A percentile compares a stretch with the other conserved stretches of the same genome.
These are phyloP conservation scores for Aureobasidium uvarum DNA, from an alignment of 2,329 filamentous ascomycete genomes.

Conservation along the genomic window DNA sequence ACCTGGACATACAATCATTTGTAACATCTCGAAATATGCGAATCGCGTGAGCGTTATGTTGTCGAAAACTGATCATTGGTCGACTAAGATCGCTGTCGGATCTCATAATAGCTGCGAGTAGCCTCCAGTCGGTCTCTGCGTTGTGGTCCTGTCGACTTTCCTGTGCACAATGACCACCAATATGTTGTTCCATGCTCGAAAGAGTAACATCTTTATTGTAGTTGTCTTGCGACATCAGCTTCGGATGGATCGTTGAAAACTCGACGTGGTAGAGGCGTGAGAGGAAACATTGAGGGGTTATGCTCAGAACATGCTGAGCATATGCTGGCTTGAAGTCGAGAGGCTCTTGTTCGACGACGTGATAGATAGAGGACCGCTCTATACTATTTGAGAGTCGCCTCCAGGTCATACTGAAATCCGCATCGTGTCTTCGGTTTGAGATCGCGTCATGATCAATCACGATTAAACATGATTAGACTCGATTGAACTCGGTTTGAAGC, in stretches of 20 bases:
- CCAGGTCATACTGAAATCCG: background rate
- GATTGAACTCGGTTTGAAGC: background rate
- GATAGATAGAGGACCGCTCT: background rate
- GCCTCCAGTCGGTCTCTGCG: background rate
- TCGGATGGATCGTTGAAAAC: background rate
- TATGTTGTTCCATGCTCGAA: background rate
- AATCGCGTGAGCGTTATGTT: background rate
- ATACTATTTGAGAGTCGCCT: background rate
- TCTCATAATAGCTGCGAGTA: background rate
- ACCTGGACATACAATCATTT: background rate
- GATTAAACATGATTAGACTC: no score
- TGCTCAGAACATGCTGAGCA: background rate
- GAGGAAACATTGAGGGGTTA: background rate
- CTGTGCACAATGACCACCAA: background rate
- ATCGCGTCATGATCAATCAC: no score
- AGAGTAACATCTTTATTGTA: background rate
- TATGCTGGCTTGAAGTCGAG: background rate
- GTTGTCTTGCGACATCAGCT: background rate
- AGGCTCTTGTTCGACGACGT: background rate
- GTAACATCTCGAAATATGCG: background rate
- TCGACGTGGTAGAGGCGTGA: background rate
- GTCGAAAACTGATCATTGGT: background rate
- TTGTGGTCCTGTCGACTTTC: background rate
- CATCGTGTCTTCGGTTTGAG: background rate
- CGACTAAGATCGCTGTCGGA: background rate